Evolutionary conservation across 176 grass and related monocot species (phyloP), one percentile per base, ranked within the genome.

Genomic region (Dactylis glomerata): DNA sequence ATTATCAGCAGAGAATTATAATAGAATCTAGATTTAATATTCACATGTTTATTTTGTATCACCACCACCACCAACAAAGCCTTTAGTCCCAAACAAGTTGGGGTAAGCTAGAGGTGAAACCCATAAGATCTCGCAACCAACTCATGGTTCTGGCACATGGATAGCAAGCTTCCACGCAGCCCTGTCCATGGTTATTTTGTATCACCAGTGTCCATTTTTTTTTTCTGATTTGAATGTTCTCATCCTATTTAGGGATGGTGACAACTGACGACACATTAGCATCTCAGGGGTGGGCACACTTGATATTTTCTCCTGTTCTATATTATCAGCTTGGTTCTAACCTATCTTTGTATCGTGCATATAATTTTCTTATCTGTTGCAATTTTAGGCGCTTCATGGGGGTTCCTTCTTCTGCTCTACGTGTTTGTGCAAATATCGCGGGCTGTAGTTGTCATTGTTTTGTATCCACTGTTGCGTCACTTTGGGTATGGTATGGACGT

Each of bases 401-500:
- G 91, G 58, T 95, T 93, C 77, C 89, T 98, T 65, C 58, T 98
- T 50, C 83, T 98, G 41, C 90, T 98, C 17, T 98, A 98, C 87
- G 80, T 90, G 72, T 95, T 88, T 83, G 91, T 98, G 16, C 96
- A 88, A 87, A 65, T 88, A 63, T 92, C 96, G 3, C 91, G 96
- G 17, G 63, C 84, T 46, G 34, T 95, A 78, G 95, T 98, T 85
- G 95, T 98, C 36, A 73, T 73, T 83, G 51, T 83, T 28, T 80
- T 98, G 66, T 98, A 88, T 91, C 95, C 95, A 20, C 63, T 98
- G 33, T 79, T 98, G 63, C 80, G 44, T 63, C 86, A 92, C 78
- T 98, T 95, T 80, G 95, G 95, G 31, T 98, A 98, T 73, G 95
- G 95, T 73, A 81, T 95, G 76, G 91, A 93, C 40, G 66, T 79